Evolutionary conservation across 768 basidiomycete species (phyloP).

Genomic region (Lepiota venenata): DNA sequence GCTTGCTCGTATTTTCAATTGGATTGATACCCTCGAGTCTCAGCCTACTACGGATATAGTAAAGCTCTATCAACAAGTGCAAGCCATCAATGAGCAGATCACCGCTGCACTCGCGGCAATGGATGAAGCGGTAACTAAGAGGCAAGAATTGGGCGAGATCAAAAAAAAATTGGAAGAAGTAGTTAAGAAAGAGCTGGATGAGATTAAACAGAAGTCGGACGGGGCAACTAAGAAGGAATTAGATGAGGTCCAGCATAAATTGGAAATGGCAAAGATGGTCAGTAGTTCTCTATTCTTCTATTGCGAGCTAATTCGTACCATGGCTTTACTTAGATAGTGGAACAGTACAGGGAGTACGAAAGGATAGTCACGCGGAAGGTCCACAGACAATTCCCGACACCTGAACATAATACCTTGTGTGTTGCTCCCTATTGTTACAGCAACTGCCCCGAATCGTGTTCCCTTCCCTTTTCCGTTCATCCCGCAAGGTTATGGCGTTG

Average conservation of each 20-base stretch:
- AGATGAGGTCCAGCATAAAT: neutral
- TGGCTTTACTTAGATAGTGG: no score
- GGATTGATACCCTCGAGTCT: slow-evolving; percentile 13
- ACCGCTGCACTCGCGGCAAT: slow-evolving; percentile 12
- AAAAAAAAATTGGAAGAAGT: slow-evolving; percentile 1
- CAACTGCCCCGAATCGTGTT: no score
- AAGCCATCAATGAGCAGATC: slow-evolving; percentile 15
- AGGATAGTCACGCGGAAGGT: no score
- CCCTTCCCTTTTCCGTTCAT: no score
- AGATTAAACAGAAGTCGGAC: slow-evolving; percentile 4
- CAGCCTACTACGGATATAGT: slow-evolving; percentile 15
- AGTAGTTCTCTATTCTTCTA: no score
- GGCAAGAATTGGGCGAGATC: slow-evolving; percentile 9
- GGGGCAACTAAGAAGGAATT: slow-evolving; percentile 13
- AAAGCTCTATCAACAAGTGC: slow-evolving; percentile 9
- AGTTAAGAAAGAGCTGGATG: slow-evolving; percentile 11
- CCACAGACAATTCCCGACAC: no score
- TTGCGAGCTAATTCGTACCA: no score
- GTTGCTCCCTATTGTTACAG: no score
- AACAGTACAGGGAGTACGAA: no score
- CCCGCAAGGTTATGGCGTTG: no score
- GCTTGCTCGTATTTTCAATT: slow-evolving; percentile 13
- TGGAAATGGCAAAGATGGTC: slow-evolving; percentile 8
- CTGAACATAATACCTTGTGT: no score
- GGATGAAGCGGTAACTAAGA: slow-evolving; percentile 12